phyloP scores from a whole-genome alignment of 2,329 filamentous ascomycete species.

The Raffaelea arxii region DNA sequence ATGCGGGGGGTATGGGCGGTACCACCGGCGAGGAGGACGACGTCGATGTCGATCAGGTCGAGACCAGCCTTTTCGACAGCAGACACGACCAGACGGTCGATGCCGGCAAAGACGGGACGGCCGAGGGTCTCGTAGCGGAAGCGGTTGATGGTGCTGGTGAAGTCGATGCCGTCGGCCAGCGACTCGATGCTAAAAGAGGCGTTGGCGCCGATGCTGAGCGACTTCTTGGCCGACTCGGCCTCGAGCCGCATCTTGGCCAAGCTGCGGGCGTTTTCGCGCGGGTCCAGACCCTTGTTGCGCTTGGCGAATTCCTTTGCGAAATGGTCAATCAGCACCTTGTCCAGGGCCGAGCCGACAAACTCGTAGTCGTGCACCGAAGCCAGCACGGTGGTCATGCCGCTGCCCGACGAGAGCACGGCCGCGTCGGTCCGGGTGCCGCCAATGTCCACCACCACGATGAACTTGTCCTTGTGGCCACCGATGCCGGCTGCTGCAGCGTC shows the following conservation, averaged over 20 bases:
- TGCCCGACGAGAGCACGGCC: constrained; percentile 79
- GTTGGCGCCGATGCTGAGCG: constrained; percentile 77
- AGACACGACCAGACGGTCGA: constrained; percentile 75
- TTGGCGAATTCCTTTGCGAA: constrained; percentile 99
- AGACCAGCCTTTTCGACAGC: constrained; percentile 86
- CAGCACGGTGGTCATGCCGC: constrained; percentile 92
- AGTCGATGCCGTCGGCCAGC: constrained; percentile 82
- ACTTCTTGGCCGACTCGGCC: constrained; percentile 84
- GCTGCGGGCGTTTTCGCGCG: constrained; percentile 67
- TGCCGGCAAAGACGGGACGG: constrained; percentile 77
- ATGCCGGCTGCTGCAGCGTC: constrained; percentile 81
- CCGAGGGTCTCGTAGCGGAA: constrained; percentile 85
- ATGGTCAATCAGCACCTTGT: constrained; percentile 87
- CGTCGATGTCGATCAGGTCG: constrained; percentile 85
- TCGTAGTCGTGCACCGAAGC: constrained; percentile 95
- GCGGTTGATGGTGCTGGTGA: constrained; percentile 83
- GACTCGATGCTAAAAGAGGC: constrained; percentile 91
- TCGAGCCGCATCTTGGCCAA: constrained; percentile 90
- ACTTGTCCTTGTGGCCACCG: constrained; percentile 64
- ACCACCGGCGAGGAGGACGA: constrained; percentile 88
- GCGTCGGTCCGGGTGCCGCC: constrained; percentile 91
- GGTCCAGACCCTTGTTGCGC: constrained; percentile 79
- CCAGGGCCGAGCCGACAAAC: constrained; percentile 74
- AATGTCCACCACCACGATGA: constrained; percentile 82
- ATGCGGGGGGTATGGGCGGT: constrained; percentile 91